Evolutionary conservation across 371 early-diverging fungal species (phyloP), one percentile per base, ranked within the genome.

Genomic region (Actinomucor elegans): DNA sequence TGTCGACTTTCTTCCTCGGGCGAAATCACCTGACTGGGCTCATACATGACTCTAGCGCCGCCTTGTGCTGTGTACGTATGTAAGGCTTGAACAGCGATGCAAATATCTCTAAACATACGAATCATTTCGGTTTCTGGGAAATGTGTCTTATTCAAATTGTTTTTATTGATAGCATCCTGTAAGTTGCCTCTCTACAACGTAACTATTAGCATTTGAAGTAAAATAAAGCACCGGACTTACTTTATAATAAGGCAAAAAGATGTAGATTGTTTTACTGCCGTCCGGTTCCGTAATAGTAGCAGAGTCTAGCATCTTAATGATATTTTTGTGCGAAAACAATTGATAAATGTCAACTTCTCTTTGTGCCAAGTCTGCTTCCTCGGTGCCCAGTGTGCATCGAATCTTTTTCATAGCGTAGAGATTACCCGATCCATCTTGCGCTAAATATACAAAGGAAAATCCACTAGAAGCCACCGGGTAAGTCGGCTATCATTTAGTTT

Each of bases 391-490:
- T 6, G 81, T 78, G 48, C 89, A 89, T 23, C 82, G 64, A 34
- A 91, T 83, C 55, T 85, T 85, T 48, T 91, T 91, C 37, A 89
- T 37, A 10, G 92, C 90, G 57, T 70, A 86, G 14, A 75, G 61
- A 24, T 73, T 68, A 1, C 76, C 78, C 12, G 79, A 73, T 1
- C 75, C 63, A 48, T 87, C 87, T 52, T 85, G 76, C 4, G 84
- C 86, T 10, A 91, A 64, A 46, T 85, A 83, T 3, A 91, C 90
- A 50, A 79, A 81, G 17, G 88, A 84, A 69, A 89, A 91, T 10
- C 89, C 92, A 36, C 92, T 87, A 20, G 6, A 7, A 8, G 10
- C 10, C 1, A 34, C 2, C 5, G 4, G 0, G 14, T 47, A 17
- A 43, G 18, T 20, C 3, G 10, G 18, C 24, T 5, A 14, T 2